Evolutionary conservation across 192 early-diverging fungal genomes (phyloP).

Genomic region (Spizellomyces sp.): DNA sequence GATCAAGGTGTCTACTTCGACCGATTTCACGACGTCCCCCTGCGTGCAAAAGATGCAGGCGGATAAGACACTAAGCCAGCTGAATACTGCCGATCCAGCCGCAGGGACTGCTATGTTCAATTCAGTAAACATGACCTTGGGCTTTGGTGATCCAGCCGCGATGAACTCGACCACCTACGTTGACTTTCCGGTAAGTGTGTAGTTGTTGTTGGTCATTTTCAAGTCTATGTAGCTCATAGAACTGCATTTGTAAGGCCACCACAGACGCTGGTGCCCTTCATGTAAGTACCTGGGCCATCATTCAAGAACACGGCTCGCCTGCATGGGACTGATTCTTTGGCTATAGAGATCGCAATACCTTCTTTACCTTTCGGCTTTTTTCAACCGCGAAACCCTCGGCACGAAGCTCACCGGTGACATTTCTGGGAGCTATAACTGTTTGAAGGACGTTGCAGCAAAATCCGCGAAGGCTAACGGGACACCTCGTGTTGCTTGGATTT

Average conservation of each 20-base stretch:
- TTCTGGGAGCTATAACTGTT: conserved; percentile 12
- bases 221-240: too few species aligned
- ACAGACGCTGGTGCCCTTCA: background rate
- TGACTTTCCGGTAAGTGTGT: background rate
- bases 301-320: background rate
- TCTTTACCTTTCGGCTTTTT: conserved; percentile 18
- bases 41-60: conserved; percentile 35
- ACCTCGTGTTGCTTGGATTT: conserved; percentile 5
- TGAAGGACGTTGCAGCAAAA: conserved; percentile 11
- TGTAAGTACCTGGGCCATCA: background rate
- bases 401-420: background rate
- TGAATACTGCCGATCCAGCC: background rate
- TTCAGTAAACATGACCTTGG: background rate
- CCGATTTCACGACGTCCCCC: conserved; percentile 38
- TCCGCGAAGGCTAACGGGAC: background rate
- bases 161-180: background rate
- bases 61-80: background rate
- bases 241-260: background rate
- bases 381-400: conserved; percentile 13
- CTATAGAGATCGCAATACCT: conserved; percentile 17
- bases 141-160: background rate
- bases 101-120: background rate
- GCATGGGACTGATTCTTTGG: background rate
- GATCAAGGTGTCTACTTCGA: conserved; percentile 33
- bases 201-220: too few species aligned